Evolutionary conservation across 2,329 filamentous ascomycete genomes (phyloP).

Genomic region (Microascus cirrosus): DNA sequence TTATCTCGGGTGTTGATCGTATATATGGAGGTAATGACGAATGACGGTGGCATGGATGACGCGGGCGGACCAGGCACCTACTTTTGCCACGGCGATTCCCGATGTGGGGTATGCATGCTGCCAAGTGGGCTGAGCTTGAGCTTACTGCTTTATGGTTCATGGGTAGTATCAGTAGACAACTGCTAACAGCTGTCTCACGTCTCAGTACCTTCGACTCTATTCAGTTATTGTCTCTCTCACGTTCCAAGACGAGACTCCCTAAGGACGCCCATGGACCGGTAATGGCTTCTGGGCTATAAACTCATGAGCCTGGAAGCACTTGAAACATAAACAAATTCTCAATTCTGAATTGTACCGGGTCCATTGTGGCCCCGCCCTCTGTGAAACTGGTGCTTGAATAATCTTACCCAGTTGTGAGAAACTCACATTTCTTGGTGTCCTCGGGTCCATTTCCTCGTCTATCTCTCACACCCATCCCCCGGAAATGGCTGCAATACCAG

Average conservation of each 20-base stretch:
- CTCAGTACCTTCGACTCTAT: too few relatives aligned
- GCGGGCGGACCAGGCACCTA: background rate
- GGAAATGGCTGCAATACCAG: background rate
- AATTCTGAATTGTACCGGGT: background rate
- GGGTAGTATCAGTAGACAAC: too few relatives aligned
- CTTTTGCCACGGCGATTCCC: background rate
- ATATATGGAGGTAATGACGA: slow-evolving; percentile 1
- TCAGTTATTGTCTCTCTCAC: too few relatives aligned
- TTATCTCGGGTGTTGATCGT: background rate
- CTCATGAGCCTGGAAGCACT: background rate
- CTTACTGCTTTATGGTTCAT: too few relatives aligned
- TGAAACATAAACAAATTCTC: background rate
- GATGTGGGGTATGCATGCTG: background rate
- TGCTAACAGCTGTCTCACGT: too few relatives aligned
- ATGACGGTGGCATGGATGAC: background rate
- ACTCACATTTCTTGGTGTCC: background rate
- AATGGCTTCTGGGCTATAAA: background rate
- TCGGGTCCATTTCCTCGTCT: background rate
- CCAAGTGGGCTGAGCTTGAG: background rate
- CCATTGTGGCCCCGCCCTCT: background rate
- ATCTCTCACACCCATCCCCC: background rate
- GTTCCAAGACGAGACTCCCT: too few relatives aligned
- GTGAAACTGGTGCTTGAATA: background rate
- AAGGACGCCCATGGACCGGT: background rate
- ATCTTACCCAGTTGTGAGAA: background rate